phyloP scores from a whole-genome alignment of 176 grass and related monocot species.

The Puya raimondii region DNA sequence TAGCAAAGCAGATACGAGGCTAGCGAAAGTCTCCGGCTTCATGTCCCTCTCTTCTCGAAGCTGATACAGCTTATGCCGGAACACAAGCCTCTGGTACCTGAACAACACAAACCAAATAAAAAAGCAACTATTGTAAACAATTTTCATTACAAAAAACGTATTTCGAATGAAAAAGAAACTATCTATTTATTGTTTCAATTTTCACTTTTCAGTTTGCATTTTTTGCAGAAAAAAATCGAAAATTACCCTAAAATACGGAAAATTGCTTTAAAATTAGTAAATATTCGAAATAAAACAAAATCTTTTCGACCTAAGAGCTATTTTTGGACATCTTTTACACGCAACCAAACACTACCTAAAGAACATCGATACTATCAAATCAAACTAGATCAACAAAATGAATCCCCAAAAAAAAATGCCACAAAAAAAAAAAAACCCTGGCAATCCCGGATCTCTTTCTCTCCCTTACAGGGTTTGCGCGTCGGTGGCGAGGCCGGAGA shows the following conservation, averaged over 20 bases:
- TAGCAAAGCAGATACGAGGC: conserved; percentile 68
- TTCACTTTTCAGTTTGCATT: too few relatives aligned
- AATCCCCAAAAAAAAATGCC: background rate
- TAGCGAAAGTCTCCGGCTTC: conserved; percentile 76
- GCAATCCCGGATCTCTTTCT: too few relatives aligned
- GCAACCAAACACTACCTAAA: too few relatives aligned
- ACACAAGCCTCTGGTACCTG: conserved; percentile 67
- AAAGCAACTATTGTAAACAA: background rate
- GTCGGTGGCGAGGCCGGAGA: conserved; percentile 87
- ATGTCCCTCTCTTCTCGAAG: conserved; percentile 84
- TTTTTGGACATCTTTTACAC: too few relatives aligned
- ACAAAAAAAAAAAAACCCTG: background rate
- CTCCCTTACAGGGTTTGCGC: conserved; percentile 67
- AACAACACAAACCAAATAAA: conserved; percentile 22
- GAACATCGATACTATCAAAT: background rate
- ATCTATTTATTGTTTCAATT: too few relatives aligned
- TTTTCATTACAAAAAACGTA: too few relatives aligned
- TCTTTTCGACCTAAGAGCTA: too few relatives aligned
- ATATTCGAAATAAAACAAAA: too few relatives aligned
- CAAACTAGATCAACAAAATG: background rate
- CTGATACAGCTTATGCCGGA: conserved; percentile 72
- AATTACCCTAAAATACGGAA: too few relatives aligned
- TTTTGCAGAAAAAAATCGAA: too few relatives aligned
- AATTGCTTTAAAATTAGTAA: too few relatives aligned
- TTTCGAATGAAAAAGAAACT: too few relatives aligned